Evolutionary conservation across 2,329 filamentous ascomycete species (phyloP), one percentile per base, ranked within the genome.

Genomic region (Fusarium abutilonis): DNA sequence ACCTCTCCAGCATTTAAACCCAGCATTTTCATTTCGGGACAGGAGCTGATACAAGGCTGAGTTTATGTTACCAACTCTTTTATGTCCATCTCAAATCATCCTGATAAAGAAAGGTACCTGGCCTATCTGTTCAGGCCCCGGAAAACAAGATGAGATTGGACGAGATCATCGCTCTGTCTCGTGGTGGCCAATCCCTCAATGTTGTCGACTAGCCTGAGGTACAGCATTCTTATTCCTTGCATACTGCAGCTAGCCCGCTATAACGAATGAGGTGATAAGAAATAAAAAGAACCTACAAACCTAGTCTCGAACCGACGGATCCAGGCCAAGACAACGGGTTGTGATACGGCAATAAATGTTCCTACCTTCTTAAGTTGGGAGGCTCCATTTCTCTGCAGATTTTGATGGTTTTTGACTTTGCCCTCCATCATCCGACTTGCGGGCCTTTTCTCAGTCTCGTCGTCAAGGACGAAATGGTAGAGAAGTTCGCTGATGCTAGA

Each of bases 341-440:
- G 23, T 42, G 39, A 23, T 45, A 29, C 41, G 35, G 28, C 50
- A 45, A 15, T 40, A 52, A 55, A 49, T 52, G 29, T 14, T 35
- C 61, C 31, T 49, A 21, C 38, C 45, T 42, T 31, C 56, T 52
- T 34, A n/a, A 39, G 29, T 29, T 28, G 38, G 40, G 38, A 47
- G 60, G 55, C 62, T 66, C 66, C 67, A 62, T 69, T 48, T 21
- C 46, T 56, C 41, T 55, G 58, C 66, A 64, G 61, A 51, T 66
- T 62, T 59, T 42, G 48, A 28, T 39, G 43, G 35, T 43, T 52
- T 64, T 43, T 51, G 41, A 28, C 26, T 52, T 64, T 36, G 52
- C 13, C 38, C 52, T 69, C 58, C 29, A 56, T 60, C 47, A 46
- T 47, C 50, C 54, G 42, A 60, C 52, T 38, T 63, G 58, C 44